Base-by-base conservation (phyloP, 768 basidiomycete genomes). In the Pulveroboletus sp. region DNA sequence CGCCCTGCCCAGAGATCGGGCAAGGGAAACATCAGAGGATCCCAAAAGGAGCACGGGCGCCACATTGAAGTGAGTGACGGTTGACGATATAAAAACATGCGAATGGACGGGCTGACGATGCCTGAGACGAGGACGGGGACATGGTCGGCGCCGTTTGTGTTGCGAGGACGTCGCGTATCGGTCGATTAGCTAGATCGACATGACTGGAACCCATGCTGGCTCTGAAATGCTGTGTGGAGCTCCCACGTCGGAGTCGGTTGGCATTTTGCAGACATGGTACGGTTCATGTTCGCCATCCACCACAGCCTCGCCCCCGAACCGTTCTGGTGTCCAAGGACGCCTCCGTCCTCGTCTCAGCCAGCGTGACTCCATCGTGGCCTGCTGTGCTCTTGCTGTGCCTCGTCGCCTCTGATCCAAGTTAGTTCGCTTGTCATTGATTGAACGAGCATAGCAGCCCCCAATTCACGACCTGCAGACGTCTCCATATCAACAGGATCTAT, bases 361-460 rank as follows among this genome's bases (percentile, higher is more conserved):
- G 11, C 21, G n/a, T 21, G 21, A 21, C 21, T 21, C 21, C 21
- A 21, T 21, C 1, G 9, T 4, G 6, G 6, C 42, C 31, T 56
- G 57, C 53, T 60, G 53, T 59, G 43, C 17, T 1, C 45, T 46
- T 55, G 31, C 57, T 58, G 53, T 59, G 57, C 17, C 0, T 14
- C 8, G n/a, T 37, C 13, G 28, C 31, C 11, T 32, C 4, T 17
- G 10, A 18, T n/a, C 30, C 15, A 30, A 33, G 45, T n/a, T 33
- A 17, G 1, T 10, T 17, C 9, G 15, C 5, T 10, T 21, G 9
- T 27, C 30, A 17, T 18, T 27, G 9, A 24, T 28, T 8, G 30
- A 33, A 2, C 7, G 10, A 37, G 21, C 21, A n/a, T n/a, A n/a
- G n/a, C n/a, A 26, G 36, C 13, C 17, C 11, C 14, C 11, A 18